Base-by-base conservation (phyloP, 164 flowering plant species). In the Aristolochia fimbriata region DNA sequence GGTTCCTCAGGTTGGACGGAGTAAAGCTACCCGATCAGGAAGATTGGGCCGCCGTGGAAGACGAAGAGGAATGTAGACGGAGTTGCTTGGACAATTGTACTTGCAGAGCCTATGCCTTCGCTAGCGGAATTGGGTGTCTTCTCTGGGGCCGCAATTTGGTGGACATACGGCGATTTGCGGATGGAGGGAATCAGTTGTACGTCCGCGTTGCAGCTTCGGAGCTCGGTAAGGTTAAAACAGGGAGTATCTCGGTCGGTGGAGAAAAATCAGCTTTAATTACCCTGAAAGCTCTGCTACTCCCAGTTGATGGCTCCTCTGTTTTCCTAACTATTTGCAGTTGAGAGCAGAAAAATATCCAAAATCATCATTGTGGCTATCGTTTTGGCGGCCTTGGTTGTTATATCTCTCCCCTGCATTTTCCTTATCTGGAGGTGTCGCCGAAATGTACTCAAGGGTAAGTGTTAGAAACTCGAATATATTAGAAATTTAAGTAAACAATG, bases 1-100 rank as follows among this genome's bases (percentile, higher is more conserved):
- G n/a, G n/a, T 65, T 65, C 55, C 24, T 47, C 24, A 47, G 41
- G 56, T 11, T 62, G 55, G 61, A 59, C 13, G 33, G 61, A 6
- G 55, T 65, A 33, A 70, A 70, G 49, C 16, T 65, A 31, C 73
- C 73, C 13, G 73, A 70, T 54, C 53, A 25, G n/a, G 57, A 63
- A 47, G 27, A 41, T 17, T 22, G 15, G 66, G 37, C 45, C 24
- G 19, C 66, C 6, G 43, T 14, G 17, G 6, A 3, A n/a, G 47
- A 58, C 23, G 62, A 17, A 7, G 69, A 68, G 6, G 62, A 71
- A 0, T 87, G 95, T 33, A 47, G 19, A 41, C 57, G 31, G 1
- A 52, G 41, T 41, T 87, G 96, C 68, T 64, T 71, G 64, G 58
- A 47, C 15, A 81, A 82, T 63, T 83, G 87, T 60, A 79, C 91